Evolutionary conservation across 495 filamentous ascomycete genomes (phyloP), one percentile per base, ranked within the genome.

Genomic region (Xylaria grammica): DNA sequence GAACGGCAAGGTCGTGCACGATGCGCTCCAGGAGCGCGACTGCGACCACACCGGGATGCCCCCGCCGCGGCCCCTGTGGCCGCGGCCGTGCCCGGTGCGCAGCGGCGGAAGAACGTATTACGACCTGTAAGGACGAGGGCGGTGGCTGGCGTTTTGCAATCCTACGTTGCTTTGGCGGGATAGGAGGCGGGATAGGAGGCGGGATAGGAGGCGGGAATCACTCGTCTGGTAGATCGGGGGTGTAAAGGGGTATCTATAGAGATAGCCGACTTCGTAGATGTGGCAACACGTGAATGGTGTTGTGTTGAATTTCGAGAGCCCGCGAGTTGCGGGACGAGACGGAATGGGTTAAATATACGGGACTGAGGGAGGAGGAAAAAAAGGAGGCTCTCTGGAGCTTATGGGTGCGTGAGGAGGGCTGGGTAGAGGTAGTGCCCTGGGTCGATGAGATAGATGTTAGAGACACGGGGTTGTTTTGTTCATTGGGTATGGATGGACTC

Each of bases 31-130:
- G 38, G 58, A 66, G 59, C 26, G 22, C 17, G 4, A n/a, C 19
- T 51, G 59, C 30, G n/a, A 32, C 15, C 34, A 4, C 9, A 27
- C 19, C 0, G 5, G 0, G 40, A 51, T 27, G 0, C 36, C 48
- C 20, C 20, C 29, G 15, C 22, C 1, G 13, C 64, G 51, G 4
- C 15, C 5, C 4, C 32, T 27, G 19, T 62, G 57, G 48, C 65
- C 65, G 22, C 29, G 40, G 27, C 64, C 64, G n/a, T n/a, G n/a
- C n/a, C n/a, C n/a, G 7, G 56, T 66, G 42, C 20, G 9, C 2
- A 22, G 3, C 10, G 9, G 24, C 0, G 4, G 6, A 0, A 34
- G 34, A 5, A 9, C 19, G 15, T 48, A 48, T 15, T 48, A 44
- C 34, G 30, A 42, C 38, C 34, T 54, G 20, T 64, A 4, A 65